Percentiles rank a stretch among this genome's conserved stretches.
phyloP scores from a whole-genome alignment of 768 basidiomycete species.

The Lyophyllum decastes region DNA sequence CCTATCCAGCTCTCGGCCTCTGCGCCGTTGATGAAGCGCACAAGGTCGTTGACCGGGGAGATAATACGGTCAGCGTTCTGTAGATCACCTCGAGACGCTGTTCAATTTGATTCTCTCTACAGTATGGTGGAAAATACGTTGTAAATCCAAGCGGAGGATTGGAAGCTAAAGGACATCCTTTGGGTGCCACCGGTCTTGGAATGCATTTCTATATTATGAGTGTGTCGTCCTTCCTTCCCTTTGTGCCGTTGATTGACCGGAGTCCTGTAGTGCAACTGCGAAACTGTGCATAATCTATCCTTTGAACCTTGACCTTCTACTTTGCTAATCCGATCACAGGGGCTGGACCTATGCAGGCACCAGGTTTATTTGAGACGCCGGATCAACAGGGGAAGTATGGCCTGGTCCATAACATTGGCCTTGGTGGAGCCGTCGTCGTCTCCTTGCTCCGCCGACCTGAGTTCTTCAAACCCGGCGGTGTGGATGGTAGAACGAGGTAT shows the following conservation, averaged over 20 bases:
- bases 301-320: neutral
- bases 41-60: constrained; percentile 70
- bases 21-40: constrained; percentile 68
- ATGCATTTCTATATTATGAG: constrained; percentile 90
- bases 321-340: constrained; percentile 37
- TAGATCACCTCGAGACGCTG: neutral
- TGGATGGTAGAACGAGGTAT: constrained; percentile 68
- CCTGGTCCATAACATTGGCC: constrained; percentile 81
- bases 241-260: constrained; percentile 3
- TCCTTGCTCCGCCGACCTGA: constrained; percentile 76
- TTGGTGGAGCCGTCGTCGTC: constrained; percentile 80
- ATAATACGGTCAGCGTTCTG: constrained; percentile 69
- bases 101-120: neutral
- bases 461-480: constrained; percentile 68
- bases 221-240: constrained; percentile 32
- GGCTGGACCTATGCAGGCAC: constrained; percentile 85
- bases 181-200: constrained; percentile 80
- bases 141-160: constrained; percentile 85
- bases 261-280: constrained; percentile 68
- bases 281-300: constrained; percentile 46
- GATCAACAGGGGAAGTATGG: constrained; percentile 79
- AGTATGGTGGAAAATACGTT: constrained; percentile 87
- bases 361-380: constrained; percentile 59
- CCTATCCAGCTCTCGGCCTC: constrained; percentile 79
- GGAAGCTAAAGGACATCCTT: constrained; percentile 87